Base-by-base conservation (phyloP, 2,329 filamentous ascomycete species). In the Cadophora sp. region DNA sequence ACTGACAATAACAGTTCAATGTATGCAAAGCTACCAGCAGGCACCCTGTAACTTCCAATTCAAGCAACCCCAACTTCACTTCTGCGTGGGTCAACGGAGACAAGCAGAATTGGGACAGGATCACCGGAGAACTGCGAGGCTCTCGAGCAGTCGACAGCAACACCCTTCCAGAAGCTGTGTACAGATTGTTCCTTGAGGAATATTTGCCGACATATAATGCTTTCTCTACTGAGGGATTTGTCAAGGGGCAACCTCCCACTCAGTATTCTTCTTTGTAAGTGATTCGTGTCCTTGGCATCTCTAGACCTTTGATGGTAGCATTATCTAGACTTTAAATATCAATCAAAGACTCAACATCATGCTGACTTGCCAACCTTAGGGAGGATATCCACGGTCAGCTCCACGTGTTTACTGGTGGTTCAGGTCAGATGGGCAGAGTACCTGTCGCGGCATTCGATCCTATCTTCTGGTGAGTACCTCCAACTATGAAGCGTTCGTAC, bases 361-460 rank as follows among this genome's bases (percentile, higher is more conserved):
- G n/a, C 36, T 59, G 14, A 43, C 20, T 3, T 13, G 9, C 4
- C 27, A 1, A 59, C 14, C 16, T 56, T 14, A 60, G 58, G 9
- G 82, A 84, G 68, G 76, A 76, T 45, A 78, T 80, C 22, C 81
- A 83, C 71, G 80, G 81, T 47, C 69, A 72, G 16, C 71, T 83
- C 2, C 80, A 83, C 69, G 76, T 80, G 58, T 73, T 72, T n/a
- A 76, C 80, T 9, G 78, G 79, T 24, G 80, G 79, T 33, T 69
- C 69, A 9, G 76, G 71, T 11, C 76, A 81, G 65, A 82, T 83
- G 70, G 67, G 81, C 7, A 71, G 78, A 43, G 71, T 82, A 14
- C 76, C 78, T 59, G 78, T 78, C 66, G 79, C 81, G 0, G 78
- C 77, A 18, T 83, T 82, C 67, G 81, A 83, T 64, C 77, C 81